Evolutionary conservation across 148 eudicot species (phyloP), one percentile per base, ranked within the genome.

Genomic region (Heliosperma pusillum): DNA sequence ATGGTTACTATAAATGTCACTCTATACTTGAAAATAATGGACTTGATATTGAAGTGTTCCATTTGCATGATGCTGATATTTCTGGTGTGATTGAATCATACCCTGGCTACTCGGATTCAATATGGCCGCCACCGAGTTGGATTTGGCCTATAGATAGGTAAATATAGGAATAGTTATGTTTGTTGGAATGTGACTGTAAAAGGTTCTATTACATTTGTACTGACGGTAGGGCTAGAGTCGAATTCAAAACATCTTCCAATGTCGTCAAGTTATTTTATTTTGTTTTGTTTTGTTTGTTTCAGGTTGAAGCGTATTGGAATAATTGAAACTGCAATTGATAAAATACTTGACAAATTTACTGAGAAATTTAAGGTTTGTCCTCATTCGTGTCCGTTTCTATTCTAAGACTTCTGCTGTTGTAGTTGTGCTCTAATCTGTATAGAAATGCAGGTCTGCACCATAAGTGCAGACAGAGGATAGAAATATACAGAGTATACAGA

Each of bases 101-200:
- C 40, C 55, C 80, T 62, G 40, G 30, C 6, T 77, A 63, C 53
- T 47, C 56, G 1, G 47, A 71, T 17, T 5, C 40, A 9, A 24
- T 71, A 0, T 71, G 80, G 80, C 80, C 80, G 6, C 80, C 71
- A 10, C 75, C 80, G 22, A 2, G 56, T 61, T 77, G 80, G 74
- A 10, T 77, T 24, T 77, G 80, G 80, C 36, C 22, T 10, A 20
- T 33, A 47, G 30, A 52, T 56, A 53, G 26, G 80, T 77, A 50
- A 30, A 36, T 7, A 1, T 36, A 6, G 0, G 9, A 36, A 36
- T 36, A n/a, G n/a, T 62, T 0, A n/a, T n/a, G n/a, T n/a, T n/a
- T n/a, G n/a, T n/a, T n/a, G n/a, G n/a, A n/a, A n/a, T n/a, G n/a
- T n/a, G 19, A 7, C n/a, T n/a, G n/a, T 7, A n/a, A 4, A 7